These are phyloP conservation scores for Lactifluus rugatus DNA, from an alignment of 768 basidiomycete genomes.

Conservation along the genomic window DNA sequence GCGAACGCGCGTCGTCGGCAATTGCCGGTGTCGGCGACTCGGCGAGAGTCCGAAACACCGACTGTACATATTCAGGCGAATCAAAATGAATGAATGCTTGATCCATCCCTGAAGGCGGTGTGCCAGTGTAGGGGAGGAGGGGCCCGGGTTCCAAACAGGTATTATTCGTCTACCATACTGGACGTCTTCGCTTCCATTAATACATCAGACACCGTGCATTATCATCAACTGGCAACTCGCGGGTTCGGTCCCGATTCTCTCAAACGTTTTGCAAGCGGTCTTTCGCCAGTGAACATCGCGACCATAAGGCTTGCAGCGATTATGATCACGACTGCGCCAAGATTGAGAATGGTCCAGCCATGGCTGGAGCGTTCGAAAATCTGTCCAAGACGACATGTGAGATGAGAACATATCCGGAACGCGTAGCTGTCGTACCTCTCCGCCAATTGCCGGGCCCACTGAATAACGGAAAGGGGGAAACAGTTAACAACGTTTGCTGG, in stretches of 20 bases:
- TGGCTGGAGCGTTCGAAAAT: conserved; percentile 45
- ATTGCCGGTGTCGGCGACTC: too few species aligned
- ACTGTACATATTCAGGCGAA: too few species aligned
- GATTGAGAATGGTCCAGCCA: conserved; percentile 55
- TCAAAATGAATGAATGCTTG: too few species aligned
- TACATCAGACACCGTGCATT: not conserved
- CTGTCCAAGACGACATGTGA: conserved; percentile 26
- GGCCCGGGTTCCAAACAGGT: too few species aligned
- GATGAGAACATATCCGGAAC: not conserved
- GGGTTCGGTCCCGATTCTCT: not conserved
- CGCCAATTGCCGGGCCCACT: conserved; percentile 67
- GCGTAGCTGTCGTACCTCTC: conserved; percentile 38
- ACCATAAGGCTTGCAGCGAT: conserved; percentile 31
- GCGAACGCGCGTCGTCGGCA: not conserved
- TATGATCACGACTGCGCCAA: conserved; percentile 38
- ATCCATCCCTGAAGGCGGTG: too few species aligned
- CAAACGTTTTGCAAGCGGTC: conserved; percentile 14
- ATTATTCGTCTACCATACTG: too few species aligned
- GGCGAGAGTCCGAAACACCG: too few species aligned
- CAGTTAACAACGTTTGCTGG: not conserved
- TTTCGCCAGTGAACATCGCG: conserved; percentile 40
- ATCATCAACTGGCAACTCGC: not conserved
- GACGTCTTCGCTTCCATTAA: not conserved
- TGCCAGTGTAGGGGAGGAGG: too few species aligned
- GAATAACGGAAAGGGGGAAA: not conserved